Conservation (phyloP, 2,329 filamentous ascomycete species). For the Trichothecium roseum region DNA sequence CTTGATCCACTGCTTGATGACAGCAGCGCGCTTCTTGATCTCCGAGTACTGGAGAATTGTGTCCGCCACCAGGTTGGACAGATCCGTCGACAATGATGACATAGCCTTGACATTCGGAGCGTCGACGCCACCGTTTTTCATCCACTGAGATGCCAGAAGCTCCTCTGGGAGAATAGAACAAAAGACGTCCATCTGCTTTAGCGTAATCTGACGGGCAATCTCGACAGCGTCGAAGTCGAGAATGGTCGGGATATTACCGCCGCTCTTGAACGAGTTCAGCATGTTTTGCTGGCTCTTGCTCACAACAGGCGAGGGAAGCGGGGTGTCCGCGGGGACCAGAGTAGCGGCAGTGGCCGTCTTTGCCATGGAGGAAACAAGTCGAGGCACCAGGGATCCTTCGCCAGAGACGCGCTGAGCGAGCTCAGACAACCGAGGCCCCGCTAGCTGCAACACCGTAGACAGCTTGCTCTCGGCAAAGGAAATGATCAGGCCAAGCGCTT, state of each 20-base stretch:
- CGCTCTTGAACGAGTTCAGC: slow-evolving; percentile 64
- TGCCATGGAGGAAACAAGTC: slow-evolving; percentile 74
- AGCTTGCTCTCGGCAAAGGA: slow-evolving; percentile 72
- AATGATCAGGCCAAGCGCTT: slow-evolving; percentile 65
- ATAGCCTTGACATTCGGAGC: slow-evolving; percentile 89
- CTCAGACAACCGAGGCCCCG: slow-evolving; percentile 71
- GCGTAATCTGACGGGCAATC: slow-evolving; percentile 80
- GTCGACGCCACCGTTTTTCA: slow-evolving; percentile 69
- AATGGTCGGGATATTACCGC: slow-evolving; percentile 60
- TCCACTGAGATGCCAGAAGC: slow-evolving; percentile 86
- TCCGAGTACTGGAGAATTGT: slow-evolving; percentile 84
- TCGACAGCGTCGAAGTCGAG: slow-evolving; percentile 88
- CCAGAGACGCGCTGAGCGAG: slow-evolving; percentile 68
- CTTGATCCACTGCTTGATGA: slow-evolving; percentile 99
- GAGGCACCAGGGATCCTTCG: slow-evolving; percentile 68
- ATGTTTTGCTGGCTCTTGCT: slow-evolving; percentile 66
- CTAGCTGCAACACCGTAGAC: slow-evolving; percentile 57
- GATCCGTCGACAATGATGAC: slow-evolving; percentile 82
- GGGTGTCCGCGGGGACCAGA: slow-evolving; percentile 58
- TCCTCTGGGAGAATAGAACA: slow-evolving; percentile 89
- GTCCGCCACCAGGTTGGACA: slow-evolving; percentile 87
- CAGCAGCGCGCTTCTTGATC: slow-evolving; percentile 77
- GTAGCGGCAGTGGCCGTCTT: slow-evolving; percentile 73
- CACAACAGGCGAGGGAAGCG: slow-evolving; percentile 58
- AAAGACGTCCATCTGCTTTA: slow-evolving; percentile 86